Evolutionary conservation across 257 asterid species (phyloP), one percentile per base, ranked within the genome.

Genomic region (Nyctanthes arbortristis): DNA sequence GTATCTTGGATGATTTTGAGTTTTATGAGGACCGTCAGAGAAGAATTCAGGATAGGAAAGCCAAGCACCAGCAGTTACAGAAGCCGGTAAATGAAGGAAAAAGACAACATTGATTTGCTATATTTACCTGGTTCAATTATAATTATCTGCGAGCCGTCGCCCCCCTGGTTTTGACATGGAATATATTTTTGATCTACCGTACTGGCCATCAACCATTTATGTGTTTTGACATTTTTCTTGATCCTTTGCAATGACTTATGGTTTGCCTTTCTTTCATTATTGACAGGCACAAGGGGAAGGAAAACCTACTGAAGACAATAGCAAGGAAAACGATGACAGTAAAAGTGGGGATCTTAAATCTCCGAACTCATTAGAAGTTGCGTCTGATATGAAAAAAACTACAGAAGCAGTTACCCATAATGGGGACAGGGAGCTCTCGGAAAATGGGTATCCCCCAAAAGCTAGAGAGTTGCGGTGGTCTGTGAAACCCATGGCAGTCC

Each of bases 21-120:
- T 87, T 89, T 74, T 90, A 90, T 14, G 93, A 85, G 77, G 93
- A 84, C 16, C 82, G 93, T 25, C 87, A 90, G 76, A 90, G 77
- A 73, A 80, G 65, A 70, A 87, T 87, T 14, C 87, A 76, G 52
- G 93, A 84, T 59, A 87, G 75, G 72, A 84, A 87, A 66, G 75
- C 81, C 71, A 85, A 81, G 79, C 82, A 76, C 16, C 91, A 73
- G 64, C 76, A 69, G 64, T 75, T 57, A 45, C 82, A 75, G 18
- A 88, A 78, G 54, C 81, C 80, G 78, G 90, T 82, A 29, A 4
- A 11, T 40, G 13, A 39, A 39, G 47, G 3, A 39, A 35, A 4
- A 35, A 35, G 10, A 47, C 12, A 45, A 47, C 3, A 47, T n/a
- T 47, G 27, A 18, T 20, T 49, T 20, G 14, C 28, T 2, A 18